Evolutionary conservation across 2,329 filamentous ascomycete species (phyloP), one percentile per base, ranked within the genome.

Genomic region (Emmonsiellopsis sp.): DNA sequence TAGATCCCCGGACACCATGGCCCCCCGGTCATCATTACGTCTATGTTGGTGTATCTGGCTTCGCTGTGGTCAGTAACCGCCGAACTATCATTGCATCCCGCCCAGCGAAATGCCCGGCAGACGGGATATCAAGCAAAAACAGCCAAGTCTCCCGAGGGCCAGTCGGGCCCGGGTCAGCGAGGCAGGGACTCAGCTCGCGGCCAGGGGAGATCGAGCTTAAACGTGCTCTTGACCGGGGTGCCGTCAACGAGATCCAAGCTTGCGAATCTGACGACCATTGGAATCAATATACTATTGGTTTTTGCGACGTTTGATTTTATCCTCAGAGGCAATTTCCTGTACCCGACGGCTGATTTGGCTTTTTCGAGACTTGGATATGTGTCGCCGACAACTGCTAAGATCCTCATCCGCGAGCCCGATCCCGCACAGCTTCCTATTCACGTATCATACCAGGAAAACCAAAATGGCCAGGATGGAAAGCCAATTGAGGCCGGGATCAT

Each of bases 341-440:
- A 95, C 67, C 83, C 85, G 3, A 83, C 78, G 30, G 74, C 87
- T 31, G 84, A 94, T 59, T 74, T 95, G 9, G 88, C 90, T 0
- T 95, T 98, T 67, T 87, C 88, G 41, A 81, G 93, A 7, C 75
- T 95, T 13, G 93, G 93, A 30, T 92, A 92, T 67, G 85, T 97
- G 31, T 95, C 90, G 4, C 80, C 87, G 15, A 81, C 78, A 0
- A 85, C 85, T 53, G 93, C 90, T 20, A 90, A 83, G 56, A 78
- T 98, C 40, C 73, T 98, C 31, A 77, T 98, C 46, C 82, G 93
- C 54, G 93, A 97, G 68, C 89, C 93, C 0, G 81, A 95, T 60
- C 76, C 81, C 50, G 67, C 79, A 35, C 83, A 86, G 61, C 79
- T 95, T 65, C 90, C 91, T 0, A 71, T 95, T n/a, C 83, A 77